phyloP scores from a whole-genome alignment of 345 rosid genomes.

The Brassica napus region Da-Ae NC_063450.1:27831001-27831500 shows the following conservation, averaged over 20 bases:
- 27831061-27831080: too few species aligned
- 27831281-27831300: background rate
- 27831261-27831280: background rate
- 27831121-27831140: background rate
- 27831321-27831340: background rate
- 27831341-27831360: background rate
- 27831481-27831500: slow-evolving; percentile 43
- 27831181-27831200: background rate
- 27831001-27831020: too few species aligned
- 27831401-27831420: background rate
- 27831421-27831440: slow-evolving; percentile 18
- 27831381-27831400: background rate
- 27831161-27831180: background rate
- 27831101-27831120: background rate
- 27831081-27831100: too few species aligned
- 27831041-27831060: too few species aligned
- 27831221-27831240: background rate
- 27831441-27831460: slow-evolving; percentile 21
- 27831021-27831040: too few species aligned
- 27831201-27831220: background rate
- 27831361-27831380: background rate
- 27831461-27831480: background rate
- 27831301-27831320: background rate
- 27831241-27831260: background rate
- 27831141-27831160: background rate